Evolutionary conservation across 257 asterid genomes (phyloP), one percentile per base, ranked within the genome.

Genomic region (Osmanthus fragrans): DNA sequence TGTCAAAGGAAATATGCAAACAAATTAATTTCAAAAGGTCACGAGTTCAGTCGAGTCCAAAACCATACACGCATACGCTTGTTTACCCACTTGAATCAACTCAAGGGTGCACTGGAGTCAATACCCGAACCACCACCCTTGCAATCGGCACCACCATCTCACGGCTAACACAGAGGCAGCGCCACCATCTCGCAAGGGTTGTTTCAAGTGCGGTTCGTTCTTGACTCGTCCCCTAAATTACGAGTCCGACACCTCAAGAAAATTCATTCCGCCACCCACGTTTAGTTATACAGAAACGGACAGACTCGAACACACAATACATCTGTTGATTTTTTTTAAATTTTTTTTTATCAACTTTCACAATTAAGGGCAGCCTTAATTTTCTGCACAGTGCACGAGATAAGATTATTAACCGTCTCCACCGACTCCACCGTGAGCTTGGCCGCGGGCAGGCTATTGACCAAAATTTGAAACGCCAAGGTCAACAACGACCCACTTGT

Each of bases 71-170:
- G 30, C 21, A 21, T 21, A 58, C 21, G 30, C n/a, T 25, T 63
- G 19, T 36, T 3, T 71, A 42, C 40, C 72, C 66, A 47, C 81
- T 64, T 12, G 84, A 84, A 80, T 69, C 84, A 75, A 88, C 82
- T 75, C 80, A 80, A 72, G 87, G 87, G 85, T 73, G 83, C 37
- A 39, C 78, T 42, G 45, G 92, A 93, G 97, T 93, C 98, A 93
- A 93, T 91, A 87, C 98, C 97, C 97, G 97, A 93, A 93, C 97
- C 97, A 90, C 91, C 91, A 89, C 88, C 92, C 83, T 80, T 66
- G 86, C 89, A 74, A 32, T 58, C 69, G 19, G 45, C 77, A 64
- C 81, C 81, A 75, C 77, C 90, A 79, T 90, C 79, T 1, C 51
- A 45, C 86, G 80, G 80, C 42, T 73, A 75, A 9, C 72, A 40